Conservation (phyloP, 148 eudicot genomes). For the Chenopodium suecicum region DNA sequence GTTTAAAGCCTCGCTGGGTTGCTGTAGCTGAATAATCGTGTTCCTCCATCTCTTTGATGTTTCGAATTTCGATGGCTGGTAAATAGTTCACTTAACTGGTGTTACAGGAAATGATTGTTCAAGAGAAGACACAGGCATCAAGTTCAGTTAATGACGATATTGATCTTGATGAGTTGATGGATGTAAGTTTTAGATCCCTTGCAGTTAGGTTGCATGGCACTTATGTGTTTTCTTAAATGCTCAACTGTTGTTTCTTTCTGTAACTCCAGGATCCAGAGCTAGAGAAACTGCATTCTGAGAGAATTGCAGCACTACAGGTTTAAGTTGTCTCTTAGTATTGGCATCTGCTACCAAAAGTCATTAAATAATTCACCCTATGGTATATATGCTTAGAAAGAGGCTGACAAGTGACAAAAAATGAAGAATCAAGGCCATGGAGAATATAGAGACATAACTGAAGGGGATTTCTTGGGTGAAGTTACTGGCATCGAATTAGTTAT, state of each 20-base stretch:
- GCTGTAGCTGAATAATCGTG: not conserved
- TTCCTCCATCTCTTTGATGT: slow-evolving; percentile 1
- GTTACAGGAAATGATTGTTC: slow-evolving; percentile 65
- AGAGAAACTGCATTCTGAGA: slow-evolving; percentile 87
- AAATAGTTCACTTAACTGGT: slow-evolving; percentile 3
- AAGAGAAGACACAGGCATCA: slow-evolving; percentile 61
- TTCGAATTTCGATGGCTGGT: not conserved
- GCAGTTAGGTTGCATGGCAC: not conserved
- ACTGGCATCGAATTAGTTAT: slow-evolving; percentile 77
- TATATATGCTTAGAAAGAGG: slow-evolving; percentile 73
- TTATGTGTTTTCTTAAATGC: slow-evolving; percentile 3
- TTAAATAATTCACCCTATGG: slow-evolving; percentile 19
- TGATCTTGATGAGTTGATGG: slow-evolving; percentile 96
- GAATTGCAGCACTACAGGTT: slow-evolving; percentile 88
- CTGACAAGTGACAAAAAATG: slow-evolving; percentile 83
- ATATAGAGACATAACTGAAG: slow-evolving; percentile 87
- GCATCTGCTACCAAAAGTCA: slow-evolving; percentile 17
- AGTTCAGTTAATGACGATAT: slow-evolving; percentile 69
- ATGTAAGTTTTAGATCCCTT: slow-evolving; percentile 53
- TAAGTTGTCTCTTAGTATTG: not conserved
- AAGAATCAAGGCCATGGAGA: slow-evolving; percentile 88
- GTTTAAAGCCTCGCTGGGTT: not conserved
- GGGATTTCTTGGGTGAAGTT: slow-evolving; percentile 94
- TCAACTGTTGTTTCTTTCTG: slow-evolving; percentile 6
- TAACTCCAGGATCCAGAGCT: slow-evolving; percentile 91